Base-by-base conservation (phyloP, 2,329 filamentous ascomycete genomes). In the Metarhizium humberi region DNA sequence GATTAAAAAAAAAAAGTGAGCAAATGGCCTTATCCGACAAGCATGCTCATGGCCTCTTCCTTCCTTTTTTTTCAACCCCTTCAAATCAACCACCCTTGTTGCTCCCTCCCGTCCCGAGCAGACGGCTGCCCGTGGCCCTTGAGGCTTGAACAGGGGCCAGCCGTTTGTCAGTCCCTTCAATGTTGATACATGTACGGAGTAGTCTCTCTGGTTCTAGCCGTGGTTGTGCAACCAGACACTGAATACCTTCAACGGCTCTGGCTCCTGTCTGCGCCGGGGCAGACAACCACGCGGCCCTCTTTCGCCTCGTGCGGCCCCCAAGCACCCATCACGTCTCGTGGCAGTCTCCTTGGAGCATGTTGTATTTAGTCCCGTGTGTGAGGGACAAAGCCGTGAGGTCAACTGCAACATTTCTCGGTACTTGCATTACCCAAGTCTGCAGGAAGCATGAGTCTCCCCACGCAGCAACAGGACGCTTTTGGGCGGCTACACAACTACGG, bases 31-130 rank as follows among this genome's bases (percentile, higher is more conserved):
- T 16, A 11, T 48, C 20, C 8, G 20, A 48, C 45, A 48, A 13
- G 25, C 25, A 48, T n/a, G 6, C 25, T 34, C 25, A 50, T 52
- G 42, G 16, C 42, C 1, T 20, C 13, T 38, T n/a, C 30, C 38
- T 5, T 11, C 16, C 16, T 25, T 25, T 25, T 25, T 25, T 25
- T 25, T 25, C 3, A 25, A 25, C 11, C 18, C 25, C 29, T 13
- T 20, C 14, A 45, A 46, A 46, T 46, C 51, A 52, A 43, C 6
- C 18, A 52, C 18, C 50, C 50, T 43, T 52, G 50, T 52, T 40
- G 38, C 36, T 52, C 50, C 20, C 36, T 47, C 51, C 51, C 51
- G 51, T 52, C 51, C 51, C 51, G 51, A 52, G 51, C 16, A 52
- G 18, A 36, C 40, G 51, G 51, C 51, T n/a, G 51, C 29, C 51